Percentiles rank a stretch among this genome's conserved stretches.
phyloP scores from a whole-genome alignment of 2,329 filamentous ascomycete genomes.

The Ophiostoma tasmaniense region DNA sequence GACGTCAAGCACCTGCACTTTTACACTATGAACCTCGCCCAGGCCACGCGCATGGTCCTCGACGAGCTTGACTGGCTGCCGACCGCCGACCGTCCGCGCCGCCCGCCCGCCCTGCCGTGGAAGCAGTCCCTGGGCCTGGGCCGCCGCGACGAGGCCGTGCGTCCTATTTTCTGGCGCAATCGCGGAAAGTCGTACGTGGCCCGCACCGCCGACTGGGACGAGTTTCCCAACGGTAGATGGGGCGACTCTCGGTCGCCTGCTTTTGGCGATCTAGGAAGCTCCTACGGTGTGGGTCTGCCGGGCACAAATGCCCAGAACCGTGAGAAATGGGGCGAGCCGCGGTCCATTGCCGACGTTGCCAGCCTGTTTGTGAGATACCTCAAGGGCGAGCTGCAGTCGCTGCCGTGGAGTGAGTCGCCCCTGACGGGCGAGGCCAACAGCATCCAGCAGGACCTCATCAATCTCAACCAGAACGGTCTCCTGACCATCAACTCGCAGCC shows the following conservation, averaged over 20 bases:
- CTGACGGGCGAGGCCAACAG: constrained; percentile 74
- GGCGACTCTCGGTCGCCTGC: constrained; percentile 93
- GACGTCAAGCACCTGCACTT: constrained; percentile 81
- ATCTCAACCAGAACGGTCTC: constrained; percentile 77
- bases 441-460: constrained; percentile 68
- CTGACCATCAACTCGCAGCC: constrained; percentile 97
- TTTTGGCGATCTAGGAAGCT: constrained; percentile 89
- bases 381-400: constrained; percentile 65
- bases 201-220: constrained; percentile 96
- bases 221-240: constrained; percentile 98
- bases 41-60: constrained; percentile 86
- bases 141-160: constrained; percentile 85
- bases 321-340: constrained; percentile 86
- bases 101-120: constrained; percentile 87
- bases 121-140: constrained; percentile 86
- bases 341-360: constrained; percentile 69
- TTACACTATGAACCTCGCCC: constrained; percentile 98
- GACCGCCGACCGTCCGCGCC: constrained; percentile 61
- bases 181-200: constrained; percentile 91
- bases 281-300: constrained; percentile 83
- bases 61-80: constrained; percentile 82
- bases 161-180: constrained; percentile 98
- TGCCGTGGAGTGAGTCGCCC: constrained; percentile 90
- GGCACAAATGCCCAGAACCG: constrained; percentile 94
- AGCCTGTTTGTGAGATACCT: constrained; percentile 81